A percentile compares a stretch with the other conserved stretches of the same genome.
Evolutionary conservation across 176 grass and related monocot species (phyloP).

Genomic region (Avena insularis): DNA sequence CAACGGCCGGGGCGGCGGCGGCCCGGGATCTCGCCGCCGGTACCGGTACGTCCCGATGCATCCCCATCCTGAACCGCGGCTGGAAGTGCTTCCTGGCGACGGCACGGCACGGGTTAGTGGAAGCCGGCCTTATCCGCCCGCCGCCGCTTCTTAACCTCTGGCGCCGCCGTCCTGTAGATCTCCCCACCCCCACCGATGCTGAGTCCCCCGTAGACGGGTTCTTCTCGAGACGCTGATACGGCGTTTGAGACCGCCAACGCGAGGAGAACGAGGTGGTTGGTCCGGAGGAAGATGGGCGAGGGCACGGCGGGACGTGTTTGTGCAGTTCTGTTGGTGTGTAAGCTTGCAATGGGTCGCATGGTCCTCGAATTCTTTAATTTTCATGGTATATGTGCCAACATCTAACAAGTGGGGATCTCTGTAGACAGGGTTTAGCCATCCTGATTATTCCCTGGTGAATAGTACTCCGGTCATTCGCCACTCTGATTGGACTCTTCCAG

Average conservation of each 20-base stretch:
- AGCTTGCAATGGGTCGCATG: not conserved
- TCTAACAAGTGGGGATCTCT: not conserved
- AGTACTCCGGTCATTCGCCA: not conserved
- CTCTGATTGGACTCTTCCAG: not conserved
- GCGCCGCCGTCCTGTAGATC: not conserved
- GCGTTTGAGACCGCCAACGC: too few relatives aligned
- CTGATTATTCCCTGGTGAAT: not conserved
- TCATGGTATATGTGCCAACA: not conserved
- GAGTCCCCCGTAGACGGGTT: not conserved
- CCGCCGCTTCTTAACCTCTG: not conserved
- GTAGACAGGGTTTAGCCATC: not conserved
- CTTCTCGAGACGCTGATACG: not conserved
- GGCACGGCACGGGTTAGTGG: not conserved
- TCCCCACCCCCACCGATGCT: not conserved
- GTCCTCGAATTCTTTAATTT: not conserved
- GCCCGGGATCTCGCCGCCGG: not conserved
- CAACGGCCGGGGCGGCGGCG: not conserved
- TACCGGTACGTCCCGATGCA: not conserved
- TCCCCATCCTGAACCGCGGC: not conserved
- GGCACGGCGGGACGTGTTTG: not conserved
- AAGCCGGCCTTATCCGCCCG: not conserved
- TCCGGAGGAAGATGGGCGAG: not conserved
- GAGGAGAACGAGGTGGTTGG: not conserved
- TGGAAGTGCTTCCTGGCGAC: not conserved
- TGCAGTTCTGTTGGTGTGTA: not conserved